A percentile compares a stretch with the other conserved stretches of the same genome.
These are phyloP conservation scores for Lentinula novae-zelandiae DNA, from an alignment of 1,284 basidiomycete species.

Conservation along the genomic window DNA sequence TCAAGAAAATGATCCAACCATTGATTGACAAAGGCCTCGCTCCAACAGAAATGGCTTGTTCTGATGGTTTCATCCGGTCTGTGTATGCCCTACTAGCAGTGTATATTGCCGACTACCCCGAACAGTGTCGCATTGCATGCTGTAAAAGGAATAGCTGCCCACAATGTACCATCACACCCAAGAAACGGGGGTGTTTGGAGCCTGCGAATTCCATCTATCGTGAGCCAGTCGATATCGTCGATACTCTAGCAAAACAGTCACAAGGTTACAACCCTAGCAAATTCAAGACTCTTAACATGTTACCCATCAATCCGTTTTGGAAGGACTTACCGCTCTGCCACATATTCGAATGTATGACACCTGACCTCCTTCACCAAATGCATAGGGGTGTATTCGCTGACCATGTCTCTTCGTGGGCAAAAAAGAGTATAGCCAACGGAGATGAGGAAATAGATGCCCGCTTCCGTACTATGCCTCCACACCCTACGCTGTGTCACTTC, in stretches of 20 bases:
- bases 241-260: neutral
- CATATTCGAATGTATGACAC: slow-evolving; percentile 12
- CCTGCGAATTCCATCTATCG: neutral
- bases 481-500: slow-evolving; percentile 24
- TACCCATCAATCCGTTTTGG: slow-evolving; percentile 12
- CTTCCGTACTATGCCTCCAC: slow-evolving; percentile 18
- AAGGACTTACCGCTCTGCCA: slow-evolving; percentile 6
- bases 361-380: slow-evolving; percentile 14
- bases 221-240: neutral
- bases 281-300: neutral
- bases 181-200: slow-evolving; percentile 10
- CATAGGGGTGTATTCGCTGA: slow-evolving; percentile 18
- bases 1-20: slow-evolving; percentile 23
- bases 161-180: slow-evolving; percentile 11
- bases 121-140: slow-evolving; percentile 25
- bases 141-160: slow-evolving; percentile 18
- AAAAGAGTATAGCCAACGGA: neutral
- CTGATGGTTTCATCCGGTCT: slow-evolving; percentile 22
- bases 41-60: slow-evolving; percentile 24
- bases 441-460: slow-evolving; percentile 22
- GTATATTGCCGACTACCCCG: slow-evolving; percentile 31
- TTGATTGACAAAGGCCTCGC: slow-evolving; percentile 23
- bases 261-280: neutral
- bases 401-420: slow-evolving; percentile 7
- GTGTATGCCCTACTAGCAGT: slow-evolving; percentile 6